phyloP scores from a whole-genome alignment of 257 asterid genomes.

The Gynochthodes officinalis region DNA sequence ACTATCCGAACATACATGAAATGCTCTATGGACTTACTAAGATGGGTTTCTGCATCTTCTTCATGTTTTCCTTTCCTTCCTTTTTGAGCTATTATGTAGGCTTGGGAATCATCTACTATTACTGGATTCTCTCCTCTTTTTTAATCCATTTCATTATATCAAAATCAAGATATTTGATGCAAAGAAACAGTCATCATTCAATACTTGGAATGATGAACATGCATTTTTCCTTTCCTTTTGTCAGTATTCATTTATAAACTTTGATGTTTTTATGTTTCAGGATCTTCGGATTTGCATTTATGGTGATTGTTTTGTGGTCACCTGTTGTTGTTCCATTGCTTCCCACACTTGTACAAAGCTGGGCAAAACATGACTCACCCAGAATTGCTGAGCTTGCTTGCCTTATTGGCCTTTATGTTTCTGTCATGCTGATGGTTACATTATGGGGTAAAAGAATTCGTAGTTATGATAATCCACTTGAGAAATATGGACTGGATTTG shows the following conservation, averaged over 20 bases:
- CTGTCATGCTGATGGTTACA: conserved; percentile 59
- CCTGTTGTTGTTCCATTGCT: conserved; percentile 85
- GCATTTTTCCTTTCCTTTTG: not conserved
- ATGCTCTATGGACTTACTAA: no score
- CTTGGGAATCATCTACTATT: not conserved
- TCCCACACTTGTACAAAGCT: conserved; percentile 73
- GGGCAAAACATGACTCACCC: conserved; percentile 64
- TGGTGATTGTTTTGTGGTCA: conserved; percentile 97
- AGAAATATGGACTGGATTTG: conserved; percentile 79
- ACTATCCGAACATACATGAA: not conserved
- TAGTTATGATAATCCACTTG: conserved; percentile 70
- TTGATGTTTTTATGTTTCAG: conserved; percentile 27
- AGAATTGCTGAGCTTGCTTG: conserved; percentile 69
- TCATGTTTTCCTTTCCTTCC: not conserved
- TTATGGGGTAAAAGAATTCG: conserved; percentile 92
- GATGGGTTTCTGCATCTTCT: not conserved
- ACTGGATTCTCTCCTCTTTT: not conserved
- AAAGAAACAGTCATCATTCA: not conserved
- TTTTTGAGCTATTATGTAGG: not conserved
- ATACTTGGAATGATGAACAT: not conserved
- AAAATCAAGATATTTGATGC: not conserved
- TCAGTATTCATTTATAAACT: not conserved
- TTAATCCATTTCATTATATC: not conserved
- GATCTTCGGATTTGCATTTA: conserved; percentile 63
- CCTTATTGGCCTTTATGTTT: conserved; percentile 70